Evolutionary conservation across 768 basidiomycete genomes (phyloP).

Genomic region (Russula emetica): DNA sequence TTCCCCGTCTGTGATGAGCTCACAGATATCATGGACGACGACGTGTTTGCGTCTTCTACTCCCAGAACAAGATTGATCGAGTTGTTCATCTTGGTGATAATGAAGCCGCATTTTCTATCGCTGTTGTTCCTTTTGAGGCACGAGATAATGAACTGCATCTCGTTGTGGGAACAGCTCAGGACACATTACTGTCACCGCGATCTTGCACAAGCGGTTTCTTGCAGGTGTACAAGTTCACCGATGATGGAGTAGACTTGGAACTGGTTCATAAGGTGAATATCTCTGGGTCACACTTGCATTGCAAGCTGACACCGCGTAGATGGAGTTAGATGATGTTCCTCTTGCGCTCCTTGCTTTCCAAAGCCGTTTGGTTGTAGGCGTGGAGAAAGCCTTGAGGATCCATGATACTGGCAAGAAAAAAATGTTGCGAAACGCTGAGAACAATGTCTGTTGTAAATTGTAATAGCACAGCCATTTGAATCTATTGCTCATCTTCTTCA

Average conservation of each 20-base stretch:
- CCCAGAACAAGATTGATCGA: slow-evolving; percentile 63
- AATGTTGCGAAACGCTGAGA: slow-evolving; percentile 92
- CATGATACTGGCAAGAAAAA: slow-evolving; percentile 99
- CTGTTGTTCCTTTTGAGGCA: slow-evolving; percentile 83
- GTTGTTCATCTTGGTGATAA: slow-evolving; percentile 82
- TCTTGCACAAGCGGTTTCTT: slow-evolving; percentile 87
- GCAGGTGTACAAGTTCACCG: slow-evolving; percentile 76
- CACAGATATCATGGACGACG: no score
- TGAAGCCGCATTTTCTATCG: slow-evolving; percentile 91
- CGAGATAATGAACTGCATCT: slow-evolving; percentile 81
- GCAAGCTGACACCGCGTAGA: slow-evolving; percentile 43
- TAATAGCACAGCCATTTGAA: neutral
- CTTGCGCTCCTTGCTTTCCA: slow-evolving; percentile 87
- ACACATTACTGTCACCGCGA: slow-evolving; percentile 78
- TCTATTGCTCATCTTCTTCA: slow-evolving; percentile 33
- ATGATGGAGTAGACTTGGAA: slow-evolving; percentile 80
- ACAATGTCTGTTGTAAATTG: slow-evolving; percentile 77
- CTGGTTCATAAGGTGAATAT: slow-evolving; percentile 73
- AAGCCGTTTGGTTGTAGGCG: slow-evolving; percentile 84
- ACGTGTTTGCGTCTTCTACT: no score
- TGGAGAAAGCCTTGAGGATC: slow-evolving; percentile 86
- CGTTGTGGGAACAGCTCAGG: slow-evolving; percentile 90
- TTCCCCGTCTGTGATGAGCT: no score
- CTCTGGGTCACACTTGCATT: neutral
- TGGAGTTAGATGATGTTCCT: slow-evolving; percentile 93